A percentile compares a stretch with the other conserved stretches of the same genome.
Evolutionary conservation across 805 yeast genomes (phyloP).

Genomic region (Saccharomycopsis sp.): DNA sequence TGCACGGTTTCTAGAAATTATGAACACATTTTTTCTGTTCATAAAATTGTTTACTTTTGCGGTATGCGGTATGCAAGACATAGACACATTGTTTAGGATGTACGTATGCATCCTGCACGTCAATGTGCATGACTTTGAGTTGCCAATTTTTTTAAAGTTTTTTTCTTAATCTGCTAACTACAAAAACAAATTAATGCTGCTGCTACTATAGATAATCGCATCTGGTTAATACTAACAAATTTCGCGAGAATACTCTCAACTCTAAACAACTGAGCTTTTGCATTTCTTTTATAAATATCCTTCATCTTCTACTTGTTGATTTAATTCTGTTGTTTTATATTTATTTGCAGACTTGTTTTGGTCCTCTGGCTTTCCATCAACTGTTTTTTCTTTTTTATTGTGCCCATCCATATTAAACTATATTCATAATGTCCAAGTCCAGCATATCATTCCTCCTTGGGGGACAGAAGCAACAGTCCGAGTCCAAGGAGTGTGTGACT

Average conservation of each 20-base stretch:
- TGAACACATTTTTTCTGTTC: background rate
- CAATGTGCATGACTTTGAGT: background rate
- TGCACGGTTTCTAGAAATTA: background rate
- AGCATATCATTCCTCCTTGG: constrained; percentile 14
- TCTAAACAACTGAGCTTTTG: background rate
- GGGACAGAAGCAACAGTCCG: background rate
- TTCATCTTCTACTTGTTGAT: background rate
- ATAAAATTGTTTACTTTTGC: background rate
- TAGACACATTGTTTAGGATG: background rate
- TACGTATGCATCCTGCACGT: background rate
- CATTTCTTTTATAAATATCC: background rate
- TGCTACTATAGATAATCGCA: background rate
- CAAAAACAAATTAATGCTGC: background rate
- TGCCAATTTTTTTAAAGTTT: background rate
- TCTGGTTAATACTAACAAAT: background rate
- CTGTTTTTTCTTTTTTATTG: background rate
- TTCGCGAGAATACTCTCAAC: background rate
- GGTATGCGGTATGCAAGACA: background rate
- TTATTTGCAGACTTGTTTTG: background rate
- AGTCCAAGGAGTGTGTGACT: background rate
- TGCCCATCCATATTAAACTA: background rate
- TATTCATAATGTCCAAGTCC: constrained; percentile 13
- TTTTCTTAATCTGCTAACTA: background rate
- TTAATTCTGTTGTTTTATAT: background rate
- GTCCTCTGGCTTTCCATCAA: background rate